Conservation (phyloP, 352 stramenopile genomes). For the Globisporangium abappressorium region DNA sequence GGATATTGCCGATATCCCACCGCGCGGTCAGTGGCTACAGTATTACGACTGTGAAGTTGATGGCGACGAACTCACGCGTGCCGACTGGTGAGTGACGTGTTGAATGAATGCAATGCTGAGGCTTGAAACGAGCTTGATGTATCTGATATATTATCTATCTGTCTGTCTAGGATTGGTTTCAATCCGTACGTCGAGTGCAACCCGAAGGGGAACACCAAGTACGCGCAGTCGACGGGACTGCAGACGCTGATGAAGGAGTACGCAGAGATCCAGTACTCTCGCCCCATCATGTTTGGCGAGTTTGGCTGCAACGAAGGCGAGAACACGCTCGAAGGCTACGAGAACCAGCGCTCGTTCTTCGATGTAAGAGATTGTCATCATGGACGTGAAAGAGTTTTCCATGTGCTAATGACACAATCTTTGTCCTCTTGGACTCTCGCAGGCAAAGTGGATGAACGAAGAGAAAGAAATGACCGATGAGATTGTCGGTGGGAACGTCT, state of each 20-base stretch:
- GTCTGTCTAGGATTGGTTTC: constrained; percentile 19
- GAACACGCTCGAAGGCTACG: constrained; percentile 68
- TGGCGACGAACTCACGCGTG: constrained; percentile 45
- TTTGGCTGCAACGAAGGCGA: constrained; percentile 68
- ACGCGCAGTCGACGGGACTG: constrained; percentile 54
- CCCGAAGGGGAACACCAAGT: constrained; percentile 43
- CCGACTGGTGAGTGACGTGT: constrained; percentile 28
- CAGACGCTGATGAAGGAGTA: constrained; percentile 69
- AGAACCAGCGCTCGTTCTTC: constrained; percentile 61
- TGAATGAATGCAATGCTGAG: neutral
- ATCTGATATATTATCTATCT: neutral
- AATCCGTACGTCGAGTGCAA: constrained; percentile 74
- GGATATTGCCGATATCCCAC: constrained; percentile 67
- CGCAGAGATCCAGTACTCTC: constrained; percentile 38
- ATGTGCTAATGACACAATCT: neutral
- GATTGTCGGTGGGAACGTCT: constrained; percentile 70
- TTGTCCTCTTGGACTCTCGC: neutral
- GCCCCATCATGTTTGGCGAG: constrained; percentile 72
- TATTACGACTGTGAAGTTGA: constrained; percentile 71
- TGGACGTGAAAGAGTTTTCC: too few species aligned
- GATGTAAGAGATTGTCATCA: constrained; percentile 17
- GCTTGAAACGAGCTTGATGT: neutral
- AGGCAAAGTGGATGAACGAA: constrained; percentile 74
- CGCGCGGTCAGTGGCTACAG: constrained; percentile 54
- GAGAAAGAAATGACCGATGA: constrained; percentile 62